These are phyloP conservation scores for Colletotrichum zoysiae DNA, from an alignment of 2,329 filamentous ascomycete genomes.

Conservation along the genomic window DNA sequence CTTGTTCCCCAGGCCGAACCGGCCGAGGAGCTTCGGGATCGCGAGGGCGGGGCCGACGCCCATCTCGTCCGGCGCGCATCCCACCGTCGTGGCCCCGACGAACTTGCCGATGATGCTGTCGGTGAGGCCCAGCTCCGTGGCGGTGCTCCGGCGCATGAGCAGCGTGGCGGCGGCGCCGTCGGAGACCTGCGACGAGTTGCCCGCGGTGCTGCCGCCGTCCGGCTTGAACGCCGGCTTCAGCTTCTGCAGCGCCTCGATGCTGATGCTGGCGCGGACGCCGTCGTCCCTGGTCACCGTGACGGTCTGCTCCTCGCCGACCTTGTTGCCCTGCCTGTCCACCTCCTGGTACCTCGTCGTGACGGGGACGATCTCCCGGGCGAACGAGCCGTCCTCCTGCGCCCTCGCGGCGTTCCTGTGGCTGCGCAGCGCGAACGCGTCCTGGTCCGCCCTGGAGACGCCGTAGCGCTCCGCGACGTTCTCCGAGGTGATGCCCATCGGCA, in stretches of 20 bases:
- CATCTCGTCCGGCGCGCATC: slow-evolving; percentile 93
- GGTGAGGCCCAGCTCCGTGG: slow-evolving; percentile 77
- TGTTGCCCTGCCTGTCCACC: slow-evolving; percentile 70
- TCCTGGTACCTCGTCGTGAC: slow-evolving; percentile 79
- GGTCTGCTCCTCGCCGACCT: slow-evolving; percentile 66
- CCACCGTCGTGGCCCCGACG: slow-evolving; percentile 79
- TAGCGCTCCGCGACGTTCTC: slow-evolving; percentile 90
- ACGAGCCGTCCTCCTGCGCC: slow-evolving; percentile 77
- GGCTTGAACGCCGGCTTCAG: slow-evolving; percentile 88
- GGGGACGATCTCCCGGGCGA: slow-evolving; percentile 83
- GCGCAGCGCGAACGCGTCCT: slow-evolving; percentile 84
- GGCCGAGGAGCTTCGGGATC: slow-evolving; percentile 83
- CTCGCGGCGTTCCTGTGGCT: slow-evolving; percentile 80
- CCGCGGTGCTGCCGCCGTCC: slow-evolving; percentile 84
- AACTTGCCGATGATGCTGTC: slow-evolving; percentile 84
- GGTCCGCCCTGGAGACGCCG: slow-evolving; percentile 77
- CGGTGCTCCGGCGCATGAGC: slow-evolving; percentile 86
- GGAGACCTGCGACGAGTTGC: slow-evolving; percentile 87
- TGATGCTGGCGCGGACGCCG: slow-evolving; percentile 79
- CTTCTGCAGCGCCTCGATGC: slow-evolving; percentile 76
- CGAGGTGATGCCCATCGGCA: slow-evolving; percentile 92
- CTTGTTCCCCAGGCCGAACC: slow-evolving; percentile 72
- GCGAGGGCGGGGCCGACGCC: slow-evolving; percentile 89
- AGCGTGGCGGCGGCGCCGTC: slow-evolving; percentile 89
- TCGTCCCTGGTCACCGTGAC: slow-evolving; percentile 84